Conservation (phyloP, 2,329 filamentous ascomycete species). For the Apiospora pterosperma region DNA sequence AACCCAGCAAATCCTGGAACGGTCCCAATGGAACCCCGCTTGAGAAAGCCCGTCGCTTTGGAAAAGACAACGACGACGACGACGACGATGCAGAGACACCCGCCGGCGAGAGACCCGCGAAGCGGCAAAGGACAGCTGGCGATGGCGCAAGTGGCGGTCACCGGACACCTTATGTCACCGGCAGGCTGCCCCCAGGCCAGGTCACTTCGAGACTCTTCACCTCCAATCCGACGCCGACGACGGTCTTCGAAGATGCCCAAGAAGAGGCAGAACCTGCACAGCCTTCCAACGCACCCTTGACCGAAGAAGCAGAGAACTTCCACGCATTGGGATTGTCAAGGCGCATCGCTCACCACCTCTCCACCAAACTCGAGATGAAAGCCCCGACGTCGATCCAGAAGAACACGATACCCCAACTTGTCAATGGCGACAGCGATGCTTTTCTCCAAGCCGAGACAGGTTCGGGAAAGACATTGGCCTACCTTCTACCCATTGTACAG, state of each 20-base stretch:
- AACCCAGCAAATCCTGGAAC: conserved; percentile 21
- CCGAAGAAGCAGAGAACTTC: conserved; percentile 81
- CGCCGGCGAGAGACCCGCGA: conserved; percentile 31
- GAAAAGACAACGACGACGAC: conserved; percentile 13
- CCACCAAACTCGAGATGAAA: conserved; percentile 82
- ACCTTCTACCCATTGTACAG: conserved; percentile 88
- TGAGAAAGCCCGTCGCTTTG: conserved; percentile 19
- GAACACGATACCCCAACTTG: conserved; percentile 75
- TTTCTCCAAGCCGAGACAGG: conserved; percentile 97
- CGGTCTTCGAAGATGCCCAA: conserved; percentile 49
- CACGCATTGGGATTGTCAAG: conserved; percentile 79
- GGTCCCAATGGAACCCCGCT: conserved; percentile 27
- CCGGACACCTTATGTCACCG: conserved; percentile 15
- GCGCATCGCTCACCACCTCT: conserved; percentile 75
- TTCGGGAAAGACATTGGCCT: conserved; percentile 96
- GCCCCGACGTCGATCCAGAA: conserved; percentile 94
- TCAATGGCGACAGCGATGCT: conserved; percentile 80
- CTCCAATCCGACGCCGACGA: conserved; percentile 75
- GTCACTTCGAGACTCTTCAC: conserved; percentile 91
- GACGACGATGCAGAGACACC: conserved; percentile 15
- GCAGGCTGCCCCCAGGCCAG: conserved; percentile 21
- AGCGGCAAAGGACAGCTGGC: conserved; percentile 40
- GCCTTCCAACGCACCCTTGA: conserved; percentile 87
- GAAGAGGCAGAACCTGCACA: conserved; percentile 55
- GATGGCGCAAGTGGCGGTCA: conserved; percentile 6